Evolutionary conservation across 306 rosid genomes (phyloP), one percentile per base, ranked within the genome.

Genomic region (Crataegus laevigata): DNA sequence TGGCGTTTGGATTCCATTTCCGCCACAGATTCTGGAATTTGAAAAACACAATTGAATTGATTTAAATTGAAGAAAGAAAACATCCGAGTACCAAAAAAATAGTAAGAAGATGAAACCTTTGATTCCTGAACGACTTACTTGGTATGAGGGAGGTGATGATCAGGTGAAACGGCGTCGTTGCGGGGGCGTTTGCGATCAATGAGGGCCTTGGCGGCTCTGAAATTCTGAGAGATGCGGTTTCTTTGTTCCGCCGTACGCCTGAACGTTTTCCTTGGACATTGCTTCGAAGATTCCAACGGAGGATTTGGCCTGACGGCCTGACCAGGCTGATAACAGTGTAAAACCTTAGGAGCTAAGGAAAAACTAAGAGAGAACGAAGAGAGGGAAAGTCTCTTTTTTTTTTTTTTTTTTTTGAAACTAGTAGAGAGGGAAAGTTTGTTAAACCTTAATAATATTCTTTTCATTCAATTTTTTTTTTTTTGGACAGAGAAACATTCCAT

Each of bases 131-230:
- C 30, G 57, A 8, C 76, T 36, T 72, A 72, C 79, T 70, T 64
- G 38, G 13, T 79, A 55, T 18, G 25, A 52, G 84, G 73, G 36
- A 43, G 68, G 13, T 45, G 82, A 11, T 45, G 82, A 11, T 73
- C 62, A 50, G 79, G 28, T 5, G 75, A 81, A 42, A 66, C 78
- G 45, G 80, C 82, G 50, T 86, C 82, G 77, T 64, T 11, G 28
- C 81, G 88, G 80, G 97, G 80, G 45, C 97, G 87, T 89, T 93
- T 93, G 3, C 83, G 87, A 80, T 88, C 77, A 62, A 91, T 87
- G 28, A 87, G 85, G 14, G 98, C 94, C 79, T 88, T 89, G 36
- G 94, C 82, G 60, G 91, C 89, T 74, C 85, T 85, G 91, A 89
- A 91, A 66, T 81, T 84, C 21, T 32, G 77, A 54, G 88, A 74